Evolutionary conservation across 2,329 filamentous ascomycete species (phyloP), one percentile per base, ranked within the genome.

Genomic region (Macrophomina tecta): DNA sequence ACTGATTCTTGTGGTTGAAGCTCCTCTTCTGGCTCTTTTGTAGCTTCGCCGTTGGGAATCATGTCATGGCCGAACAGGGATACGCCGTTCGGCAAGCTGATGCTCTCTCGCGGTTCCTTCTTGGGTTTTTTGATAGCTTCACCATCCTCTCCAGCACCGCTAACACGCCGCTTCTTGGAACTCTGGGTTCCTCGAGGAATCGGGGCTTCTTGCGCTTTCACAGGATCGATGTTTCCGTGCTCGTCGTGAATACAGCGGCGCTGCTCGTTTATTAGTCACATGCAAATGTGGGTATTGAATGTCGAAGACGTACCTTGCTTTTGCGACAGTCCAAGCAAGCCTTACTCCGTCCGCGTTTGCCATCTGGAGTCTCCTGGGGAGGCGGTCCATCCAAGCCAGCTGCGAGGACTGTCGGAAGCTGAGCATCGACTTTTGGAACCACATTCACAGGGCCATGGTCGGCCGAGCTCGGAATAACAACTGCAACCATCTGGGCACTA

Each of bases 201-300:
- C 2, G 87, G 86, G 30, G 84, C 81, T 72, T 90, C 87, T 61
- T 86, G 85, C 2, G 86, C 86, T 73, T 90, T 90, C 71, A 88
- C 76, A 1, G 87, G 87, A 74, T 90, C 88, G 32, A 90, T 83
- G 66, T 87, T 84, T 60, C 88, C 88, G 70, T 85, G 84, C 70
- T 89, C 87, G 71, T 90, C 87, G 72, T 90, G 88, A 58, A 90
- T 87, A 72, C 88, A 90, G 72, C 88, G 86, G 67, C 88, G 86
- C 87, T 90, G 66, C 23, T 32, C 28, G 51, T 73, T 68, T 73
- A 71, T 75, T 71, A 69, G 46, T 18, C 72, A 45, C n/a, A 62
- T 12, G 18, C 38, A 12, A 46, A 32, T 46, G 23, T 16, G 49
- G 30, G 6, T 61, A 40, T 32, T 18, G 11, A 28, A 12, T 34